Evolutionary conservation across 2,329 filamentous ascomycete genomes (phyloP).

Genomic region (Coniella lustricola): DNA sequence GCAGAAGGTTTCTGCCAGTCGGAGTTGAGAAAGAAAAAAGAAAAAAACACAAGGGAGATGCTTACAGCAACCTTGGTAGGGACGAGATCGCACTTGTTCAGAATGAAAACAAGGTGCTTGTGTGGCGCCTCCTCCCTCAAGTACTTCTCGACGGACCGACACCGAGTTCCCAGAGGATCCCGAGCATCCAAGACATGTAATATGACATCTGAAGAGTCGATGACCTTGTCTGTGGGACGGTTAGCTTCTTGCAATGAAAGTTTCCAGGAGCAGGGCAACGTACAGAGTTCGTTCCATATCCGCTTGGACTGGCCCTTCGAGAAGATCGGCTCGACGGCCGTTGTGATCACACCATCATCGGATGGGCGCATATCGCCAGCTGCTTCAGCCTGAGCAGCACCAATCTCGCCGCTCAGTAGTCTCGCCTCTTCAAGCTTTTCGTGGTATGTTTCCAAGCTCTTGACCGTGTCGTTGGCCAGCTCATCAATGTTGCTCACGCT

Average conservation of each 20-base stretch:
- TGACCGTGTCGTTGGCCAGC: conserved; percentile 70
- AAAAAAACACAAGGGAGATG: too few species aligned
- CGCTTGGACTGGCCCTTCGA: conserved; percentile 91
- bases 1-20: not conserved
- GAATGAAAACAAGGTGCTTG: conserved; percentile 85
- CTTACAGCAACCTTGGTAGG: conserved; percentile 93
- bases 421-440: conserved; percentile 74
- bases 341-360: conserved; percentile 42
- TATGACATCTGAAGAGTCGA: conserved; percentile 91
- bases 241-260: not conserved
- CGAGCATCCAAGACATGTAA: conserved; percentile 90
- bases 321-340: conserved; percentile 80
- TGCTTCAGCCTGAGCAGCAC: conserved; percentile 45
- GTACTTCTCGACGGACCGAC: conserved; percentile 87
- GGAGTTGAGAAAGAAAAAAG: too few species aligned
- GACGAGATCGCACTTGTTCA: conserved; percentile 91
- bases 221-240: conserved; percentile 68
- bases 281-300: conserved; percentile 87
- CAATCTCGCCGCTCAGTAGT: conserved; percentile 64
- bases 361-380: conserved; percentile 29
- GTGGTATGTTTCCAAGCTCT: conserved; percentile 74
- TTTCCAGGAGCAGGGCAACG: conserved; percentile 16
- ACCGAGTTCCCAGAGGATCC: conserved; percentile 84
- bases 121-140: conserved; percentile 88
- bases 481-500: conserved; percentile 75